Conservation (phyloP, 371 early-diverging fungal species). For the Actinomortierella wolfii region DNA sequence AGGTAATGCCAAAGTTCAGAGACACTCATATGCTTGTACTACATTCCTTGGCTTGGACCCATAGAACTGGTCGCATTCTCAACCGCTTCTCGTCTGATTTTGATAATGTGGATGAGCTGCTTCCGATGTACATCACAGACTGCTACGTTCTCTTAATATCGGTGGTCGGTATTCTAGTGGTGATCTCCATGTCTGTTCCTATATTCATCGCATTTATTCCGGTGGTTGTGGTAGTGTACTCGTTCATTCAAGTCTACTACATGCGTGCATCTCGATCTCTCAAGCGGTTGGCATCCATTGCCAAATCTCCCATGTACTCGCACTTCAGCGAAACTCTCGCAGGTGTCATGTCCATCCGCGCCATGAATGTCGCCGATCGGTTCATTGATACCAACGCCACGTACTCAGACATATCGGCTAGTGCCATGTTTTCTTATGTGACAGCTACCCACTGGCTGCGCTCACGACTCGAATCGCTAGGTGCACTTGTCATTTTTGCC, state of each 20-base stretch:
- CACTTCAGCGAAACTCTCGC: conserved; percentile 53
- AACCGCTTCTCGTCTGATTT: conserved; percentile 90
- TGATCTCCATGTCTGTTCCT: conserved; percentile 31
- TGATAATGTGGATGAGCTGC: conserved; percentile 77
- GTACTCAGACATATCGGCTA: conserved; percentile 44
- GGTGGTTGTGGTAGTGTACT: conserved; percentile 45
- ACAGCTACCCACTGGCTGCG: conserved; percentile 30
- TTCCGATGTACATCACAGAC: conserved; percentile 64
- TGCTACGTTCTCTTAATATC: conserved; percentile 48
- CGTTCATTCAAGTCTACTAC: conserved; percentile 8
- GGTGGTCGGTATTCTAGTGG: conserved; percentile 6
- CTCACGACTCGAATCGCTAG: conserved; percentile 25
- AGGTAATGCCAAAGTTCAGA: too few relatives aligned
- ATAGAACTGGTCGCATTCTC: conserved; percentile 71
- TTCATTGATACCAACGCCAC: conserved; percentile 16
- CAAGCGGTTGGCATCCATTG: conserved; percentile 54
- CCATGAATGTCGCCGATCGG: conserved; percentile 8
- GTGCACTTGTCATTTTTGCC: conserved; percentile 17
- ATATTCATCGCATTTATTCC: conserved; percentile 52
- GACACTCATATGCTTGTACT: too few relatives aligned
- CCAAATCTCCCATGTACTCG: conserved; percentile 53
- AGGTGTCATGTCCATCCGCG: conserved; percentile 47
- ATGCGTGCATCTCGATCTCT: conserved; percentile 35
- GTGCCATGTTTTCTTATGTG: conserved; percentile 21
- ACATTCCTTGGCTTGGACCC: not conserved